Evolutionary conservation across 352 stramenopile species (phyloP), one percentile per base, ranked within the genome.

Genomic region (Phytophthora sp.): DNA sequence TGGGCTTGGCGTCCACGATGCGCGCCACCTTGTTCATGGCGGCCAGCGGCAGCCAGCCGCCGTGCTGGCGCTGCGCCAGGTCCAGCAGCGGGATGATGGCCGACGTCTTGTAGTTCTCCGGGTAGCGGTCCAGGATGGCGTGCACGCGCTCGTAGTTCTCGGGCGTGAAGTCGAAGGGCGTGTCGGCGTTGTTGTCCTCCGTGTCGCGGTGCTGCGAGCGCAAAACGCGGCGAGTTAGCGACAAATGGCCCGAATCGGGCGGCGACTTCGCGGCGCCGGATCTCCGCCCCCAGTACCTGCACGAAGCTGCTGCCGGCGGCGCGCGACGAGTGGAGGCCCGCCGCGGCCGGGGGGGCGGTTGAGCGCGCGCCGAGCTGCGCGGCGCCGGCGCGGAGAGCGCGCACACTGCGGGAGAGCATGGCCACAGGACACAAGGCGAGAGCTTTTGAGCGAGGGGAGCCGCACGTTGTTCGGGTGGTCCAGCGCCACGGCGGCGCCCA

Each of bases 21-120:
- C 97, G 89, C n/a, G 97, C 94, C 20, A 99, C 98, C 82, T 99
- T 99, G 82, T 99, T 97, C 97, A 99, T 99, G 46, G 98, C 98
- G 18, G 97, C 96, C 7, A 99, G 82, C 6, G 97, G 96, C 31
- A 99, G 87, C 94, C 97, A 99, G 54, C 98, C 98, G 44, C 97
- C 97, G 68, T 98, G 88, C 82, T 99, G 95, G 51, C 94, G 85
- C 75, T 98, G 95, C 37, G 95, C 95, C 50, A 98, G 71, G 76
- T 99, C 98, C 42, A 99, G 86, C 60, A 99, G 77, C 54, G 98
- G 98, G 64, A 99, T 99, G 74, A 99, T 99, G 21, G 88, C 94
- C 63, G 94, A 98, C 70, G 97, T 86, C 81, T 99, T 99, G 90
- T 99, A 99, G 87, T 99, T 99, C 61, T 97, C 88, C 35, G 98